Base-by-base conservation (phyloP, 1,284 basidiomycete genomes). In the Sanghuangporus baumii region DNA sequence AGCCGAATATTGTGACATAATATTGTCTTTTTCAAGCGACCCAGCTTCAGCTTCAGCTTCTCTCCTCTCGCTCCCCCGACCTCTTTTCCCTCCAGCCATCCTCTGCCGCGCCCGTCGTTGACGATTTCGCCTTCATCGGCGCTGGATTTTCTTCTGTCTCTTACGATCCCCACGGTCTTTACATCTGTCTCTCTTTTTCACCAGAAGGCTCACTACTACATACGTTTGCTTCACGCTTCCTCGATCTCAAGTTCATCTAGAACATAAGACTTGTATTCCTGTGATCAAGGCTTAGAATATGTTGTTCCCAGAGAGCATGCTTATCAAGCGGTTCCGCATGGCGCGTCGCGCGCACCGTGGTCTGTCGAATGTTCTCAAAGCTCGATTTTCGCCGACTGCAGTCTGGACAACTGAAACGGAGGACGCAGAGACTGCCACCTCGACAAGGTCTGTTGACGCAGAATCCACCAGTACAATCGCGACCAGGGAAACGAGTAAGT, bases 111-210 rank as follows among this genome's bases (percentile, higher is more conserved):
- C 50, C 38, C 59, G 43, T n/a, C 51, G 43, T 55, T 12, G 40
- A n/a, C 47, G 47, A 9, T 20, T 14, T 51, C 47, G n/a, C 26
- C 48, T 16, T 38, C 46, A 6, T 37, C 57, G 47, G 57, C 7
- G 36, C 48, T 38, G 16, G 36, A 6, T 5, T 11, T 18, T 37
- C 18, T 50, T 23, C 36, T 26, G 23, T 56, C 54, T 36, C 52
- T 55, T n/a, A 55, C 23, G 40, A 47, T 57, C 12, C 6, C 48
- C 47, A 62, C 61, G 36, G 18, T 62, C 61, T 41, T 62, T 62
- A 57, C 47, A 20, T 37, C 40, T 62, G 56, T 52, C 61, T 51
- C 37, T 62, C 61, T 57, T 61, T 61, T 56, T 37, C 16, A 57
- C n/a, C 43, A 59, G 51, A n/a, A 48, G 47, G 20, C 18, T 52